Base-by-base conservation (phyloP, 2,329 filamentous ascomycete genomes). In the Allantophomopsis lycopodina region DNA sequence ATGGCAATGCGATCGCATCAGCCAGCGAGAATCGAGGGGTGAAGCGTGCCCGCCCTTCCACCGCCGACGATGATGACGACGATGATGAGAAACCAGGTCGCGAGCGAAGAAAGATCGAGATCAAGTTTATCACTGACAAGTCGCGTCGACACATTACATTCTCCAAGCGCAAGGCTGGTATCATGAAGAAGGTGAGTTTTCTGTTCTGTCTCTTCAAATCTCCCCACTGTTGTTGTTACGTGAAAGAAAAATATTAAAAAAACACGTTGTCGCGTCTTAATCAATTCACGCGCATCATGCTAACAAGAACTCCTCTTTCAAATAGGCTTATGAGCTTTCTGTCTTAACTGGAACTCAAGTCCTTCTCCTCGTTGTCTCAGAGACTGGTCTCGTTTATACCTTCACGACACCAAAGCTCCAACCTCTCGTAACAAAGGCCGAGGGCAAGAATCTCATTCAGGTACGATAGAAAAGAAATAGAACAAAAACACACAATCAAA, bases 51-150 rank as follows among this genome's bases (percentile, higher is more conserved):
- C 85, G 91, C 58, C 78, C 83, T 47, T 80, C 82, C 52, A 74
- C 79, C 39, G 79, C 79, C 55, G 89, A 96, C 60, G 91, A 96
- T 59, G 91, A 96, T 50, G 89, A 96, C 49, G 91, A 96, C 49
- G 88, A 96, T 53, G 88, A 94, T 53, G 89, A 95, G 63, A 96
- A 96, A 77, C 86, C 86, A 47, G 87, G 87, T 58, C 88, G 91
- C 64, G 91, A 96, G 75, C 82, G 91, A 60, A 80, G 91, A 68
- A 98, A 98, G 82, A 98, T 98, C 56, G 91, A 98, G 66, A 98
- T 98, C 69, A 98, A 98, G 75, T 98, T 98, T 69, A 98, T 98
- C 64, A 89, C 88, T 65, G 91, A 98, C 68, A 98, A 98, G 72
- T 96, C 89, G 67, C 87, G 91, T 67, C 83, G 91, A 47, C 91